Evolutionary conservation across 768 basidiomycete species (phyloP).

Genomic region (Suillus tomentosus): DNA sequence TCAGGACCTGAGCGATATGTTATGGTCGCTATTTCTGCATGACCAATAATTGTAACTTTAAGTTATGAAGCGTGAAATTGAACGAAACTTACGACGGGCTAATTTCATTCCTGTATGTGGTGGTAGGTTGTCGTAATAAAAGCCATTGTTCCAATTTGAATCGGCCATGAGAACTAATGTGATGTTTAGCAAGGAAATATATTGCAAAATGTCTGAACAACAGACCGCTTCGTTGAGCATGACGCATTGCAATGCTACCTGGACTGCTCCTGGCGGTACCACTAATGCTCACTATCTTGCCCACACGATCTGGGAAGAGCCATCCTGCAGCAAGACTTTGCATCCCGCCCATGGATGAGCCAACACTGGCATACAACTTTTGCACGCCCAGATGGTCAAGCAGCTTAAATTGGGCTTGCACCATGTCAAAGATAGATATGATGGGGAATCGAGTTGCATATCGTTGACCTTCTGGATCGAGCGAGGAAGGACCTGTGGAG

Average conservation of each 20-base stretch:
- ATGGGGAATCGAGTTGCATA: constrained; percentile 94
- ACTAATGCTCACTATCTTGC: constrained; percentile 90
- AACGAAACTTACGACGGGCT: constrained; percentile 73
- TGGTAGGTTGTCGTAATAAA: constrained; percentile 94
- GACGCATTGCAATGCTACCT: constrained; percentile 92
- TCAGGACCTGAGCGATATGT: constrained; percentile 99
- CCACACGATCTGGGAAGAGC: constrained; percentile 86
- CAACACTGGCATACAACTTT: constrained; percentile 90
- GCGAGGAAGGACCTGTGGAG: constrained; percentile 89
- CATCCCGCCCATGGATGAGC: constrained; percentile 98
- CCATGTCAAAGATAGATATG: constrained; percentile 96
- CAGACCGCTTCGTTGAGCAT: constrained; percentile 93
- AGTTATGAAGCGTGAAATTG: constrained; percentile 17
- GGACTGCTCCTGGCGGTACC: constrained; percentile 93
- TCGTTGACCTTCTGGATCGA: constrained; percentile 64
- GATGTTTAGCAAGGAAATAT: constrained; percentile 9
- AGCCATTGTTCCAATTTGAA: constrained; percentile 99
- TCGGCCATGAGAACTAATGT: constrained; percentile 93
- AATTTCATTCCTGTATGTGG: constrained; percentile 99
- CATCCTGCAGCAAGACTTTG: constrained; percentile 95
- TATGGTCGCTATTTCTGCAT: constrained; percentile 94
- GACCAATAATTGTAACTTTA: constrained; percentile 8
- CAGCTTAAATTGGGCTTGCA: constrained; percentile 85
- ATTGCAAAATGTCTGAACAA: constrained; percentile 9
- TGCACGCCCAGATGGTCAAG: constrained; percentile 84